Conservation (phyloP, 2,329 filamentous ascomycete genomes). For the Xylaria polymorpha region DNA sequence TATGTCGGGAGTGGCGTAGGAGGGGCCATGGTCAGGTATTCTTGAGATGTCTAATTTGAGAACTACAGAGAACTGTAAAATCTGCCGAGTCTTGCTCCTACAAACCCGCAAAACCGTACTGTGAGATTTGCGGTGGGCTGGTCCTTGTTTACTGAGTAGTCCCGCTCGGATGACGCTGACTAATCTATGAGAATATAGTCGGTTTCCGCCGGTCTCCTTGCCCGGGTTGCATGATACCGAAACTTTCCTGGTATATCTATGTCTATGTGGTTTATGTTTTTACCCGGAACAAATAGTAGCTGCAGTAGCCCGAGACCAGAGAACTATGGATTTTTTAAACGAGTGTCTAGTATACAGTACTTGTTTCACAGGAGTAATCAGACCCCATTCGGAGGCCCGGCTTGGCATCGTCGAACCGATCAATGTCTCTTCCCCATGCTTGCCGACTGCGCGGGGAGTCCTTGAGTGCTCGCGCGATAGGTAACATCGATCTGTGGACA, state of each 20-base stretch:
- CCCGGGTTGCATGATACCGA: not conserved
- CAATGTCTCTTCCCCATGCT: not conserved
- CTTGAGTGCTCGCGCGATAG: too few species aligned
- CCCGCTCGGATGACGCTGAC: conserved; percentile 15
- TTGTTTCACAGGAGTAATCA: not conserved
- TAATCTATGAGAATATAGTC: conserved; percentile 13
- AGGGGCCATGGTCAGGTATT: conserved; percentile 39
- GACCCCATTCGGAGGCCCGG: not conserved
- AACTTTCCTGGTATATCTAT: not conserved
- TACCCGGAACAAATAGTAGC: not conserved
- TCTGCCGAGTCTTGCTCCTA: not conserved
- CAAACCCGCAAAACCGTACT: not conserved
- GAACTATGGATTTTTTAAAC: not conserved
- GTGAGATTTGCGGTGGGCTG: conserved; percentile 1
- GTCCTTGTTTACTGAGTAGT: not conserved
- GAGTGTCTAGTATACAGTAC: too few species aligned
- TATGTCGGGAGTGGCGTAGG: conserved; percentile 54
- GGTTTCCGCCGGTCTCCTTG: conserved; percentile 6
- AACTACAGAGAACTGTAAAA: not conserved
- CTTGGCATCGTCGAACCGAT: conserved; percentile 6
- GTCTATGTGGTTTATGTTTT: not conserved
- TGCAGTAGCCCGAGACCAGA: not conserved
- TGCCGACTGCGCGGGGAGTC: not conserved
- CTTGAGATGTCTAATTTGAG: not conserved
- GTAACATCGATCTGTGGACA: too few species aligned